phyloP scores from a whole-genome alignment of 2,329 filamentous ascomycete species.

The Diaporthe ilicicola region DNA sequence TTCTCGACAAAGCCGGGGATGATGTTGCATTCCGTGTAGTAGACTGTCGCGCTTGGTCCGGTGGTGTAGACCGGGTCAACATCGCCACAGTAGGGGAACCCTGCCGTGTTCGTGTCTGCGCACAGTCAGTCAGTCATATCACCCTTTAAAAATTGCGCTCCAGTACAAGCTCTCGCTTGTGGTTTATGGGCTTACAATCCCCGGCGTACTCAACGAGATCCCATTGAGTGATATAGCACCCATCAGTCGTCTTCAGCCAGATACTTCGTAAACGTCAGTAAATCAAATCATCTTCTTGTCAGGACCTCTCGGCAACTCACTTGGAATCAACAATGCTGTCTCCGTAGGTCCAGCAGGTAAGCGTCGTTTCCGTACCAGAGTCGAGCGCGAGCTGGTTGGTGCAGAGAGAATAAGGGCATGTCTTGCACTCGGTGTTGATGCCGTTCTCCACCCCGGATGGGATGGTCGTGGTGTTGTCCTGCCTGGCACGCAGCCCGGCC shows the following conservation, averaged over 20 bases:
- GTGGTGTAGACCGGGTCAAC: slow-evolving; percentile 7
- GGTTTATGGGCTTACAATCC: slow-evolving; percentile 20
- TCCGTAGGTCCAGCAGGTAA: slow-evolving; percentile 31
- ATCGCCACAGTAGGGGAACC: slow-evolving; percentile 29
- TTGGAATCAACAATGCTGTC: slow-evolving; percentile 31
- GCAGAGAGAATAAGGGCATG: slow-evolving; percentile 30
- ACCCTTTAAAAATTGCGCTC: neutral
- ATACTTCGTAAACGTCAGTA: slow-evolving; percentile 1
- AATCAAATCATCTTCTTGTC: no score
- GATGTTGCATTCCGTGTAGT: slow-evolving; percentile 34
- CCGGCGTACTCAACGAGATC: slow-evolving; percentile 29
- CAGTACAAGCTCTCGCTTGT: neutral
- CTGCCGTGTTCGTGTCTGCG: slow-evolving; percentile 23
- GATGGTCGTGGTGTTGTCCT: slow-evolving; percentile 21
- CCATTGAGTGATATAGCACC: slow-evolving; percentile 32
- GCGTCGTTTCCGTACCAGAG: neutral
- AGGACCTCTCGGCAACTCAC: neutral
- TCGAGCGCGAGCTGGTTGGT: slow-evolving; percentile 24
- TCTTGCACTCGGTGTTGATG: slow-evolving; percentile 33
- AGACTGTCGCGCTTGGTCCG: slow-evolving; percentile 24
- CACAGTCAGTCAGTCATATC: neutral
- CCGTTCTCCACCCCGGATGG: slow-evolving; percentile 23
- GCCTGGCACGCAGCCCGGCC: neutral
- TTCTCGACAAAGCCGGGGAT: slow-evolving; percentile 25
- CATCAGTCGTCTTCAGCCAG: slow-evolving; percentile 29